These are phyloP conservation scores for Macrotyloma uniflorum DNA, from an alignment of 306 rosid species.

Conservation along the genomic window DNA sequence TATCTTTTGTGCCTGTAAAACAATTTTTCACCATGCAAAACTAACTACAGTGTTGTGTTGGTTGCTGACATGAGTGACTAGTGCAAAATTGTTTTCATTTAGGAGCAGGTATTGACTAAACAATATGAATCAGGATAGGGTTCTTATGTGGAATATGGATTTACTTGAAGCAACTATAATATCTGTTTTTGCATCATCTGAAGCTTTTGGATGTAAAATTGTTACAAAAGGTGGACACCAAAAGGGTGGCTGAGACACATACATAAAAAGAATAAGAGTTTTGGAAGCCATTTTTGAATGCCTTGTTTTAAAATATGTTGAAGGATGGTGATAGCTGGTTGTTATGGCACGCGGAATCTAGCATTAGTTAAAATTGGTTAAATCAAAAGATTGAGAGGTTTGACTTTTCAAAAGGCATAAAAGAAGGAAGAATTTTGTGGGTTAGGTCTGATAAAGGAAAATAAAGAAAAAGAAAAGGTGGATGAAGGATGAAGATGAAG, in stretches of 20 bases:
- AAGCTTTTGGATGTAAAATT: too few relatives aligned
- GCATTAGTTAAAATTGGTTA: neutral
- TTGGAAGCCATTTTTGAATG: neutral
- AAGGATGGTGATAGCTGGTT: neutral
- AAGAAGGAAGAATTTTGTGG: conserved; percentile 36
- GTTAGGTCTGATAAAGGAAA: neutral
- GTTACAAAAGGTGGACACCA: neutral
- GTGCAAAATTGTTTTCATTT: conserved; percentile 30
- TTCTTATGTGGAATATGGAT: too few relatives aligned
- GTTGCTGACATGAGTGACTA: conserved; percentile 32
- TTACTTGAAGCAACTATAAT: too few relatives aligned
- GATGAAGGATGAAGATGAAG: neutral
- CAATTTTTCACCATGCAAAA: neutral
- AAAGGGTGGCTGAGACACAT: neutral
- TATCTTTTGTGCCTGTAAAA: neutral
- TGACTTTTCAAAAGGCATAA: conserved; percentile 38
- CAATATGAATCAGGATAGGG: too few relatives aligned
- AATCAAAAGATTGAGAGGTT: neutral
- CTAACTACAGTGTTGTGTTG: neutral
- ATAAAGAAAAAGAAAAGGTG: neutral
- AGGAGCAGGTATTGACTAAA: neutral
- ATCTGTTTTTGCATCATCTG: too few relatives aligned
- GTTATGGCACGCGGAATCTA: conserved; percentile 23
- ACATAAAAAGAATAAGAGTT: neutral
- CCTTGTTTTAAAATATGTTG: conserved; percentile 17